Evolutionary conservation across 257 asterid species (phyloP).

Genomic region (Apocynum venetum): DNA sequence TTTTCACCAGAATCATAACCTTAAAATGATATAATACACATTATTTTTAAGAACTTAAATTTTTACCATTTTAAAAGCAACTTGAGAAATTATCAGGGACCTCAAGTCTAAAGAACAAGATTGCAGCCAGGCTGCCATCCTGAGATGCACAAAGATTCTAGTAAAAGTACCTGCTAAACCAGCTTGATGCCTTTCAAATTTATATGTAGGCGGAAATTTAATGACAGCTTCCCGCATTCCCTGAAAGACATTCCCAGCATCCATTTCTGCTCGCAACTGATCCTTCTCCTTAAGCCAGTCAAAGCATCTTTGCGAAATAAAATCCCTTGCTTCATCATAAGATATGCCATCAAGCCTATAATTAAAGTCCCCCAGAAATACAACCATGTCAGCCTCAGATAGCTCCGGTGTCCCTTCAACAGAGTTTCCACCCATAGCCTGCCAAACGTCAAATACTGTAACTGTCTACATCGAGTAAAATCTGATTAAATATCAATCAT

Average conservation of each 20-base stretch:
- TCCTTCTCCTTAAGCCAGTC: slow-evolving; percentile 97
- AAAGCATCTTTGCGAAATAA: slow-evolving; percentile 90
- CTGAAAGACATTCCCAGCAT: slow-evolving; percentile 90
- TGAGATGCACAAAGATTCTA: slow-evolving; percentile 8
- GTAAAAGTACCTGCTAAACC: slow-evolving; percentile 81
- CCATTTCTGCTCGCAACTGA: slow-evolving; percentile 87
- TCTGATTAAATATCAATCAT: slow-evolving; percentile 10
- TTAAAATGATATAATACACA: slow-evolving; percentile 22
- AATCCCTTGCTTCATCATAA: slow-evolving; percentile 95
- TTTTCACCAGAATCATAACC: slow-evolving; percentile 99
- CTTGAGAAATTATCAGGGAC: background rate
- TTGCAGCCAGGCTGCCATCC: background rate
- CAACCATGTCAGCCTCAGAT: slow-evolving; percentile 94
- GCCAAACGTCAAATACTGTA: slow-evolving; percentile 12
- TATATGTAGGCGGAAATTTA: slow-evolving; percentile 92
- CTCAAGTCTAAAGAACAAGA: background rate
- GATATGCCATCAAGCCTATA: slow-evolving; percentile 90
- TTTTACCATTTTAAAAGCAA: background rate
- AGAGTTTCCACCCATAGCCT: slow-evolving; percentile 50
- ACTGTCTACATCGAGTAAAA: slow-evolving; percentile 15
- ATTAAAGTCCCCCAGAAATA: slow-evolving; percentile 93
- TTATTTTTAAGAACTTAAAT: background rate
- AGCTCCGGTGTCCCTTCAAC: slow-evolving; percentile 78
- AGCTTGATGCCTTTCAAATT: slow-evolving; percentile 83
- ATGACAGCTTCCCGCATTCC: slow-evolving; percentile 98